Evolutionary conservation across 2,329 filamentous ascomycete genomes (phyloP).

Genomic region (Cladophialophora exuberans): DNA sequence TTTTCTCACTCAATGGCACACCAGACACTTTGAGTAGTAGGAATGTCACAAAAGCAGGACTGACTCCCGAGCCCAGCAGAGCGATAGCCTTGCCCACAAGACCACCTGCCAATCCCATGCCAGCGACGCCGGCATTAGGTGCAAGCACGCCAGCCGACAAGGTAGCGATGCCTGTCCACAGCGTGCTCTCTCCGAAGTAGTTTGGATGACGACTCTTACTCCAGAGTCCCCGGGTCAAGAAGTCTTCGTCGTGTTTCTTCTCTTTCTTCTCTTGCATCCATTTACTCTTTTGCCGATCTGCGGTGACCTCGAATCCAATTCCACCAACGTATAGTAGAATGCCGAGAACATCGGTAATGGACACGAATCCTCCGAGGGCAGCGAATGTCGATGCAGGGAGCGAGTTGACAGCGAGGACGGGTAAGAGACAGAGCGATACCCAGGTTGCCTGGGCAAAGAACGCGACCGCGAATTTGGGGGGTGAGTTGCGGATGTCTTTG

Average conservation of each 20-base stretch:
- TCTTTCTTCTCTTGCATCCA: slow-evolving; percentile 65
- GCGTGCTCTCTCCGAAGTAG: slow-evolving; percentile 71
- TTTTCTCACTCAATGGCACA: slow-evolving; percentile 67
- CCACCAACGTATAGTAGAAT: slow-evolving; percentile 62
- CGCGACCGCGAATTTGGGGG: slow-evolving; percentile 57
- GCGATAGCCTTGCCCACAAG: slow-evolving; percentile 49
- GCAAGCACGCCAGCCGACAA: slow-evolving; percentile 61
- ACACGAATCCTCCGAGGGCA: slow-evolving; percentile 50
- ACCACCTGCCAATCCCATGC: slow-evolving; percentile 58
- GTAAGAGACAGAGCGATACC: slow-evolving; percentile 69
- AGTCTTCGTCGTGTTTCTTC: slow-evolving; percentile 70
- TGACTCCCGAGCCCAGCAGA: slow-evolving; percentile 57
- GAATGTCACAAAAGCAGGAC: slow-evolving; percentile 67
- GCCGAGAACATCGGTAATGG: slow-evolving; percentile 60
- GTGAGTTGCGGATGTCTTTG: slow-evolving; percentile 56
- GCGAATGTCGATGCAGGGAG: slow-evolving; percentile 59
- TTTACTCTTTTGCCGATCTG: slow-evolving; percentile 65
- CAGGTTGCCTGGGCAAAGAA: slow-evolving; percentile 67
- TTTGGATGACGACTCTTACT: slow-evolving; percentile 66
- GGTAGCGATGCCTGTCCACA: slow-evolving; percentile 70
- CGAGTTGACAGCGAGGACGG: slow-evolving; percentile 66
- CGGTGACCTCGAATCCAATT: slow-evolving; percentile 62
- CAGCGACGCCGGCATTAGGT: slow-evolving; percentile 57
- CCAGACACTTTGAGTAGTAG: slow-evolving; percentile 66
- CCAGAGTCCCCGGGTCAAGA: slow-evolving; percentile 67